These are phyloP conservation scores for Fonsecaea monophora DNA, from an alignment of 2,329 filamentous ascomycete genomes.

Conservation along the genomic window DNA sequence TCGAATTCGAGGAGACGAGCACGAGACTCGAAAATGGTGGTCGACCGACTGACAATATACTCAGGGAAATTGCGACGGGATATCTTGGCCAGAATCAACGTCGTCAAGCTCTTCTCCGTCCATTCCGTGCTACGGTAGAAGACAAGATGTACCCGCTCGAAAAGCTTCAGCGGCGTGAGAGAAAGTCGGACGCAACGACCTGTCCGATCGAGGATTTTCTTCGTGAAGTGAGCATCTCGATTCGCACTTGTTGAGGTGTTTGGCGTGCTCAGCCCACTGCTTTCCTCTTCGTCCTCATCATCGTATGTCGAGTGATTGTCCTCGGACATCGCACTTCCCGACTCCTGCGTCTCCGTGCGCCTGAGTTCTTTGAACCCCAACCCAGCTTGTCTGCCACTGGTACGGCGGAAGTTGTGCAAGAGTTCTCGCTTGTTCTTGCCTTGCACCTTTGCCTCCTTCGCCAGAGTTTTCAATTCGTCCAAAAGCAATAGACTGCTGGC, in stretches of 20 bases:
- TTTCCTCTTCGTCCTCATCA: constrained; percentile 52
- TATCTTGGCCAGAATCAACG: constrained; percentile 91
- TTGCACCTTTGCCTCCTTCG: constrained; percentile 83
- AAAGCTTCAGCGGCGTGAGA: constrained; percentile 74
- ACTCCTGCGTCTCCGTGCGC: constrained; percentile 67
- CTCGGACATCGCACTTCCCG: constrained; percentile 46
- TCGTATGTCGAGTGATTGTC: constrained; percentile 33
- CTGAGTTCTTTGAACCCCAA: constrained; percentile 73
- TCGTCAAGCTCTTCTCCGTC: constrained; percentile 95
- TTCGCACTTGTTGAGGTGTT: constrained; percentile 57
- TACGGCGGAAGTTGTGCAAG: constrained; percentile 72
- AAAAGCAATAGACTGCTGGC: constrained; percentile 81
- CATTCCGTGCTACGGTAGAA: constrained; percentile 96
- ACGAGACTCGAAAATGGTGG: constrained; percentile 84
- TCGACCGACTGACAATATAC: constrained; percentile 87
- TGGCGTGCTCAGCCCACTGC: constrained; percentile 40
- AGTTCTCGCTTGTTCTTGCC: constrained; percentile 89
- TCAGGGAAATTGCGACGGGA: constrained; percentile 84
- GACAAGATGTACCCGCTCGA: constrained; percentile 92
- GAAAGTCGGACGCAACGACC: constrained; percentile 87
- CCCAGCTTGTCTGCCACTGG: constrained; percentile 76
- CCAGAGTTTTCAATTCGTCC: constrained; percentile 83
- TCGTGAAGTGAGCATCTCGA: constrained; percentile 74
- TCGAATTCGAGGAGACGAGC: constrained; percentile 84
- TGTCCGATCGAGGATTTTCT: constrained; percentile 76